These are phyloP conservation scores for Trichoderma sp. DNA, from an alignment of 2,329 filamentous ascomycete genomes.

Conservation along the genomic window DNA sequence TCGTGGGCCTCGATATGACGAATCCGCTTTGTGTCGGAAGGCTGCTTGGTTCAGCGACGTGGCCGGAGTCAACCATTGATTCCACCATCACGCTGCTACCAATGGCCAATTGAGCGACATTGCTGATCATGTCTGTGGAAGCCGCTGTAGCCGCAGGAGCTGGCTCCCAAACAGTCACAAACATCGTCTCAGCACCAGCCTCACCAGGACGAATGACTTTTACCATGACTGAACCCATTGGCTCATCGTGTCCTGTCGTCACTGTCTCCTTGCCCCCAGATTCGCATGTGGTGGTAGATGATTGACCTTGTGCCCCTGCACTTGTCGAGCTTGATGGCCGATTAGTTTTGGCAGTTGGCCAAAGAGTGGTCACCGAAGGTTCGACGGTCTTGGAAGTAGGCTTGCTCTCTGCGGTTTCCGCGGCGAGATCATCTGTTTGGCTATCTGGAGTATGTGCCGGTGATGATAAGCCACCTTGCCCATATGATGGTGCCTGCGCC, in stretches of 20 bases:
- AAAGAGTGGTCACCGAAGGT: conserved; percentile 11
- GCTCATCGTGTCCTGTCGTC: neutral
- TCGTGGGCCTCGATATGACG: neutral
- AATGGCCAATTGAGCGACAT: neutral
- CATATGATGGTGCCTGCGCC: neutral
- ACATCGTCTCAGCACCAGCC: conserved; percentile 23
- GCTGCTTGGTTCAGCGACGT: neutral
- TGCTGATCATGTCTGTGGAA: neutral
- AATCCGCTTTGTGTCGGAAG: neutral
- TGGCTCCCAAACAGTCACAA: conserved; percentile 21
- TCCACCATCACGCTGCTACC: neutral
- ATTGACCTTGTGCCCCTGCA: neutral
- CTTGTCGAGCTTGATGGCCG: neutral
- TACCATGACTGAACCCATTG: conserved; percentile 21
- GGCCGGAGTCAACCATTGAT: neutral
- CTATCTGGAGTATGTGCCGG: neutral
- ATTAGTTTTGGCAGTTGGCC: conserved; percentile 9
- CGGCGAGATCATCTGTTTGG: neutral
- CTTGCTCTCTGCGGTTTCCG: neutral
- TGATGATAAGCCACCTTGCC: neutral
- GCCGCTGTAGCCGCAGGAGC: conserved; percentile 18
- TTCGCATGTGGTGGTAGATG: neutral
- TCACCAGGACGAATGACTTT: conserved; percentile 28
- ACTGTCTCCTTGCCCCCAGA: neutral
- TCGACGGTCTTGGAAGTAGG: neutral